Conservation (phyloP, 208 protist species). For the Leishmania gerbilli region DNA sequence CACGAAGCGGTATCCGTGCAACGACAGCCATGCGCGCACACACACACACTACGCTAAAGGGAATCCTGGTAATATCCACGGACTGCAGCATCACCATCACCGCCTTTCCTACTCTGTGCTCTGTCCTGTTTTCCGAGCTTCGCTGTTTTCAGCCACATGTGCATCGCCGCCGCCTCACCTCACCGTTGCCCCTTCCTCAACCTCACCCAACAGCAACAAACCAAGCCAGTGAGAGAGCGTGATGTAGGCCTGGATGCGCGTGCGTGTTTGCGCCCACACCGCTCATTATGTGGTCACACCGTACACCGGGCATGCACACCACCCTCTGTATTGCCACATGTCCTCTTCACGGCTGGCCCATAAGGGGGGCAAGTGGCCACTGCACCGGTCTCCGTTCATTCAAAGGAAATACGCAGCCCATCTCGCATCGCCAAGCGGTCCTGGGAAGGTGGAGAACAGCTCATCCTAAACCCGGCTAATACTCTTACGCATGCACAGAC, state of each 20-base stretch:
- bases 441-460: neutral
- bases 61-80: neutral
- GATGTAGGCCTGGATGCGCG: neutral
- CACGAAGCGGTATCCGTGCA: neutral
- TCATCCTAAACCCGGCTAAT: constrained; percentile 52
- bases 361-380: neutral
- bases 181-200: neutral
- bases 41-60: neutral
- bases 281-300: neutral
- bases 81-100: neutral
- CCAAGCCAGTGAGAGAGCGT: neutral
- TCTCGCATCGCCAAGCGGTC: neutral
- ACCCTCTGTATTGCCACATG: neutral
- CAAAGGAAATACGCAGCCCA: neutral
- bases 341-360: neutral
- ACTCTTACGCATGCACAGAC: constrained; percentile 89
- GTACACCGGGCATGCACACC: neutral
- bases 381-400: too few relatives aligned
- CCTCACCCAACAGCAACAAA: neutral
- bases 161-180: neutral
- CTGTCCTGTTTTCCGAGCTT: neutral
- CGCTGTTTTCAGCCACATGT: neutral
- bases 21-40: neutral
- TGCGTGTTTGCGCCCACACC: neutral
- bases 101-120: neutral